Percentiles rank a stretch among this genome's conserved stretches.
phyloP scores from a whole-genome alignment of 352 stramenopile genomes.

The Elongisporangium anandrum region DNA sequence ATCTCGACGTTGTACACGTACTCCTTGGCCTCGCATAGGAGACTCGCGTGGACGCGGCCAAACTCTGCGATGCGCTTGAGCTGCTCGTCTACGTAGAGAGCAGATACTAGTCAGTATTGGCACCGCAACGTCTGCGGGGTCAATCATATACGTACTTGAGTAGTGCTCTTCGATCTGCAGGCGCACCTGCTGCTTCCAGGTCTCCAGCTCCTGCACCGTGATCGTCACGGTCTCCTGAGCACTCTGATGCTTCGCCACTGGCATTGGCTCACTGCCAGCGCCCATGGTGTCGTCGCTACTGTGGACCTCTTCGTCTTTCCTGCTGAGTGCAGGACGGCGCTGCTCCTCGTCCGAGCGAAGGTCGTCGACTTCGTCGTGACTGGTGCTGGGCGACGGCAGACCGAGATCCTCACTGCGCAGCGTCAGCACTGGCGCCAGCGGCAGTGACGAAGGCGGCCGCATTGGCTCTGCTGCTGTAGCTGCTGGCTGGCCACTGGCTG shows the following conservation, averaged over 20 bases:
- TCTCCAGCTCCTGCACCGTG: conserved; percentile 50
- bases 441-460: neutral
- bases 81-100: conserved; percentile 45
- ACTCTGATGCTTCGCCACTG: conserved; percentile 1
- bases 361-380: conserved; percentile 13
- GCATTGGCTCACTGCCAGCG: conserved; percentile 6
- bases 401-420: neutral
- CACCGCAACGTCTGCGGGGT: neutral
- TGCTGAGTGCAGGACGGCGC: no score
- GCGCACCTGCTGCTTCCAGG: conserved; percentile 55
- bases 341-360: neutral
- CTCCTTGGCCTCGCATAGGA: conserved; percentile 62
- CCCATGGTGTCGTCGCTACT: neutral
- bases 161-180: conserved; percentile 66
- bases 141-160: conserved; percentile 38
- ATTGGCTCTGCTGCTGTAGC: neutral
- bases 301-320: neutral
- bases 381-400: neutral
- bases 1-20: conserved; percentile 59
- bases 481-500: neutral
- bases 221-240: conserved; percentile 30
- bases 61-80: conserved; percentile 78
- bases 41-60: conserved; percentile 56
- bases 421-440: neutral
- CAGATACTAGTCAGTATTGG: no score